Conservation (phyloP, 1,284 basidiomycete species). For the Ustilago nuda region DNA sequence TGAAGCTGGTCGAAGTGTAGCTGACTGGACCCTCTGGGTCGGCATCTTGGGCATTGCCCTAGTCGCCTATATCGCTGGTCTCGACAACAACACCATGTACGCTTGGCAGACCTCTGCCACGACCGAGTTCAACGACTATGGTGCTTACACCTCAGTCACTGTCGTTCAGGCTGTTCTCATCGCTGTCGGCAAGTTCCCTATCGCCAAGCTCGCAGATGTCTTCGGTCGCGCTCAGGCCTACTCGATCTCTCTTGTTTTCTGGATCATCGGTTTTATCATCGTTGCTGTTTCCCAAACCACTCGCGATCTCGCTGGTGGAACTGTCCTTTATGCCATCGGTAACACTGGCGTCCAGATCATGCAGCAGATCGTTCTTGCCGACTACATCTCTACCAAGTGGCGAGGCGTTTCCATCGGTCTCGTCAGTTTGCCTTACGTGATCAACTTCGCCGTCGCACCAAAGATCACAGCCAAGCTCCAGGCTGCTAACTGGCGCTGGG, state of each 20-base stretch:
- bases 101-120: constrained; percentile 50
- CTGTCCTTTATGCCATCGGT: constrained; percentile 64
- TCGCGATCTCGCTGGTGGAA: constrained; percentile 51
- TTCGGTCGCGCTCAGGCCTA: constrained; percentile 66
- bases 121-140: constrained; percentile 31
- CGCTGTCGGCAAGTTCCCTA: constrained; percentile 66
- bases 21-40: constrained; percentile 58
- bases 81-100: constrained; percentile 64
- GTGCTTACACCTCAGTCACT: constrained; percentile 50
- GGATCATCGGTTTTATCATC: constrained; percentile 64
- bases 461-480: constrained; percentile 25
- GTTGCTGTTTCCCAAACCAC: constrained; percentile 57
- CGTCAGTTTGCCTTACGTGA: constrained; percentile 61
- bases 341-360: constrained; percentile 67
- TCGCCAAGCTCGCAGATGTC: constrained; percentile 67
- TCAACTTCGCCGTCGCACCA: constrained; percentile 61
- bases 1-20: constrained; percentile 55
- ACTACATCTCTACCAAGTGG: constrained; percentile 63
- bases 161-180: constrained; percentile 64
- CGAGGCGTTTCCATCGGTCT: constrained; percentile 63
- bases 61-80: constrained; percentile 55
- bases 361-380: constrained; percentile 67
- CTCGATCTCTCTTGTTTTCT: constrained; percentile 57
- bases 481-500: constrained; percentile 62
- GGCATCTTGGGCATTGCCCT: constrained; percentile 59